Conservation (phyloP, 805 yeast species). For the Cyberlindnera maritima region DNA sequence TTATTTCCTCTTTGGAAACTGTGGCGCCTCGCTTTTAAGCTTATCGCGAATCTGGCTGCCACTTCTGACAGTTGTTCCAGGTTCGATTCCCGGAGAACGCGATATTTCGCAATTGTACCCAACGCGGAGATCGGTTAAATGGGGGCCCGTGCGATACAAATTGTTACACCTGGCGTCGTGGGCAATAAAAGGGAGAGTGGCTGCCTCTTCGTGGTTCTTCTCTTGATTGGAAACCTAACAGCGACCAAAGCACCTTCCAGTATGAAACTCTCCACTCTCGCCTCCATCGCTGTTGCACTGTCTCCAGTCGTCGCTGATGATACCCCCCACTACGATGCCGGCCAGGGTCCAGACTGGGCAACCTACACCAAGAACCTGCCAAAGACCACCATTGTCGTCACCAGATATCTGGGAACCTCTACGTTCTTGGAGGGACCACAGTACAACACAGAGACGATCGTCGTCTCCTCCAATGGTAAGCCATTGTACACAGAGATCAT, state of each 20-base stretch:
- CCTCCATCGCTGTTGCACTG: background rate
- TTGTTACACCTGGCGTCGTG: too few species aligned
- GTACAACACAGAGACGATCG: constrained; percentile 3
- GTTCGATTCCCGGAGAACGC: constrained; percentile 1
- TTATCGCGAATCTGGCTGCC: too few species aligned
- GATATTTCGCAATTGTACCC: background rate
- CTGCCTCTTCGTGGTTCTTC: too few species aligned
- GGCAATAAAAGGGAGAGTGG: too few species aligned
- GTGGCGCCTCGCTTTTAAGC: background rate
- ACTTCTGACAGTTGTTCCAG: background rate
- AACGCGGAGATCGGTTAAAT: background rate
- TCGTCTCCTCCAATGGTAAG: constrained; percentile 5
- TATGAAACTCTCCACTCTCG: background rate
- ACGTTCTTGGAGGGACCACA: constrained; percentile 2
- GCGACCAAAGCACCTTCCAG: too few species aligned
- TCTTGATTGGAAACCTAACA: too few species aligned
- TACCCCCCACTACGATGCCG: constrained; percentile 7
- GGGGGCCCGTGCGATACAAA: background rate
- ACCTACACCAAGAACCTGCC: constrained; percentile 10
- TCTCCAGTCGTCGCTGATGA: background rate
- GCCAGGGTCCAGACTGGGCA: constrained; percentile 22
- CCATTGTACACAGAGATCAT: constrained; percentile 7
- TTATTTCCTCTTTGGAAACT: background rate
- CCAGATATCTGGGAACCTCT: constrained; percentile 7
- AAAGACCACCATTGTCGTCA: constrained; percentile 2